phyloP scores from a whole-genome alignment of 2,329 filamentous ascomycete genomes.

The Parasarocladium wereldwijsianum region DNA sequence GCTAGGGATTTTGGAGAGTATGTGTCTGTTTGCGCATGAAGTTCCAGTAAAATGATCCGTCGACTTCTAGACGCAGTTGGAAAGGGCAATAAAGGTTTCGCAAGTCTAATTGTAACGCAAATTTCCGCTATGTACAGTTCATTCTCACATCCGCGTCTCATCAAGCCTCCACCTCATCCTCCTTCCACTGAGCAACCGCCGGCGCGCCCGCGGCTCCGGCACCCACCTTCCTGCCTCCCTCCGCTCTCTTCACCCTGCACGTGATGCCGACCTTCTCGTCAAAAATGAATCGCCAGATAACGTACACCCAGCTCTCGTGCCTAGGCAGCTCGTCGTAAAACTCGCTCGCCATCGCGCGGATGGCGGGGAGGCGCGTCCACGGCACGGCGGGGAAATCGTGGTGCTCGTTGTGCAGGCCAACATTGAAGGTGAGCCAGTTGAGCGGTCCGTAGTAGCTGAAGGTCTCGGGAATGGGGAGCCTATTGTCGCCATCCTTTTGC shows the following conservation, averaged over 20 bases:
- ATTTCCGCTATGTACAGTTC: background rate
- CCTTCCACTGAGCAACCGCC: constrained; percentile 42
- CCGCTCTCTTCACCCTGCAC: constrained; percentile 83
- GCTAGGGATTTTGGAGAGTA: no score
- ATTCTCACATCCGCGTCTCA: constrained; percentile 1
- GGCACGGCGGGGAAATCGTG: constrained; percentile 96
- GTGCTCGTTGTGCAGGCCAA: constrained; percentile 96
- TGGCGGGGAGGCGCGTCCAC: constrained; percentile 70
- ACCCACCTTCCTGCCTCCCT: constrained; percentile 52
- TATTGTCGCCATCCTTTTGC: constrained; percentile 41
- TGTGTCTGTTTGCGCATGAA: no score
- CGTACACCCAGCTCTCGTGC: constrained; percentile 82
- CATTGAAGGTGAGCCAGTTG: constrained; percentile 91
- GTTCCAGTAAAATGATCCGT: no score
- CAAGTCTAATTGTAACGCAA: background rate
- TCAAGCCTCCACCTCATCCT: constrained; percentile 54
- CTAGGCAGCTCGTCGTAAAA: constrained; percentile 82
- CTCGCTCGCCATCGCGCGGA: constrained; percentile 71
- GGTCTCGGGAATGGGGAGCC: constrained; percentile 70
- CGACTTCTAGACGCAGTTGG: background rate
- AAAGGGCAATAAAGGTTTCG: background rate
- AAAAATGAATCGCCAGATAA: constrained; percentile 90
- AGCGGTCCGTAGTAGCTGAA: constrained; percentile 93
- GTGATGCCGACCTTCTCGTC: constrained; percentile 81
- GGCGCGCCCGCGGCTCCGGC: no score